These are phyloP conservation scores for Mariannaea sp. DNA, from an alignment of 2,329 filamentous ascomycete genomes.

Conservation along the genomic window DNA sequence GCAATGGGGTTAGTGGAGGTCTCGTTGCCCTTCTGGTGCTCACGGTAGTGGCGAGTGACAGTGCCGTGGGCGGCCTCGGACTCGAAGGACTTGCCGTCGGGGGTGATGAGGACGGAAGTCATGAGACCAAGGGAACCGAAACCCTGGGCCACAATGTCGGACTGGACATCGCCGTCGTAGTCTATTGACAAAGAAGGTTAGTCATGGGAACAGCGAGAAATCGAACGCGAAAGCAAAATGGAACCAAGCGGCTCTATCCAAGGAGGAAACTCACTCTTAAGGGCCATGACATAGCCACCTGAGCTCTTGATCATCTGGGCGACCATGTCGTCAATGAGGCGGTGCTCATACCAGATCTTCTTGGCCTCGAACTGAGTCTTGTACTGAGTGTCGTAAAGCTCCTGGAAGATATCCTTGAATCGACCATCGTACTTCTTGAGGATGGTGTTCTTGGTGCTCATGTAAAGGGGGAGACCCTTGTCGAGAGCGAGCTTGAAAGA, in stretches of 20 bases:
- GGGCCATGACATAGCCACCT: conserved; percentile 94
- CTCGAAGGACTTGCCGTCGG: conserved; percentile 95
- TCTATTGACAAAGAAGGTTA: conserved; percentile 59
- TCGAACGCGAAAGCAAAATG: neutral
- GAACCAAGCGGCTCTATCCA: conserved; percentile 10
- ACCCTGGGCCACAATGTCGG: conserved; percentile 96
- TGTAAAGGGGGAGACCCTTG: conserved; percentile 92
- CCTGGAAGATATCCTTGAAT: conserved; percentile 99
- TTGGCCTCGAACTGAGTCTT: conserved; percentile 87
- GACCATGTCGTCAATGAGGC: conserved; percentile 99
- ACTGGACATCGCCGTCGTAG: conserved; percentile 99
- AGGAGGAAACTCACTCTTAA: conserved; percentile 78
- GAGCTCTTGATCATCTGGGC: conserved; percentile 99
- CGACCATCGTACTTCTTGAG: conserved; percentile 97
- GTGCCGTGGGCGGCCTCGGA: conserved; percentile 98
- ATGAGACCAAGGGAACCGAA: conserved; percentile 98
- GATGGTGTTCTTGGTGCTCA: conserved; percentile 99
- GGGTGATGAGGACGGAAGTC: conserved; percentile 97
- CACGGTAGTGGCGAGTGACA: conserved; percentile 96
- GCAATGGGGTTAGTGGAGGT: conserved; percentile 99
- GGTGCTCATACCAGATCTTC: conserved; percentile 98
- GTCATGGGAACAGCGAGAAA: neutral
- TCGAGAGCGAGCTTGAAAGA: conserved; percentile 93
- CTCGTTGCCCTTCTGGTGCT: conserved; percentile 97
- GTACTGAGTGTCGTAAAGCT: conserved; percentile 88